phyloP scores from a whole-genome alignment of 352 stramenopile species.

The Globisporangium sylvaticum region DNA sequence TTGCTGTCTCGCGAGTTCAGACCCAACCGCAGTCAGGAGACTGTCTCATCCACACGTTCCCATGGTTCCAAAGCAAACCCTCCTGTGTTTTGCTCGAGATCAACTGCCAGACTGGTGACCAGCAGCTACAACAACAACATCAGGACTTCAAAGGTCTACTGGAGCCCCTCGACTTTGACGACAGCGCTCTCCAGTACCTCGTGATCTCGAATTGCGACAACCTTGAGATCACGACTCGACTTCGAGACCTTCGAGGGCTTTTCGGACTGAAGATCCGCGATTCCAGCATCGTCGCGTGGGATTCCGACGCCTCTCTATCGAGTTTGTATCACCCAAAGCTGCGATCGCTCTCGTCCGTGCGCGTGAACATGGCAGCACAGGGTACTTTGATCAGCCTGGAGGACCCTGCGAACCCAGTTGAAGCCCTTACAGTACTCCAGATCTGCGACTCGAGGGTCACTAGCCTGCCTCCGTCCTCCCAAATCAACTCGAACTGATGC shows the following conservation, averaged over 20 bases:
- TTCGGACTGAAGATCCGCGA: neutral
- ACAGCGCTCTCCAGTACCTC: neutral
- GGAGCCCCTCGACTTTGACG: neutral
- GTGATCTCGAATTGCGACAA: slow-evolving; percentile 6
- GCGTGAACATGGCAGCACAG: neutral
- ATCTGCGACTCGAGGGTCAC: neutral
- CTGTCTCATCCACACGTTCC: slow-evolving; percentile 3
- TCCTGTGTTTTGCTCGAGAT: slow-evolving; percentile 7
- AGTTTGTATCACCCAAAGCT: neutral
- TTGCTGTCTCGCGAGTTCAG: neutral
- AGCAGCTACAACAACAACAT: neutral
- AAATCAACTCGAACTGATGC: neutral
- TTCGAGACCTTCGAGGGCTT: slow-evolving; percentile 5
- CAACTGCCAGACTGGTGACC: neutral
- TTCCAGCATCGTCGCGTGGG: slow-evolving; percentile 1
- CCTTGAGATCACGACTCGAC: neutral
- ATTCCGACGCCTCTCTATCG: neutral
- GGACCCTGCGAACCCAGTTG: neutral
- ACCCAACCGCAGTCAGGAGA: neutral
- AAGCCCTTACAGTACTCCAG: neutral
- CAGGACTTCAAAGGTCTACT: slow-evolving; percentile 6
- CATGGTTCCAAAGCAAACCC: neutral
- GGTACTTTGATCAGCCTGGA: neutral
- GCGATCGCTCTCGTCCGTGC: neutral
- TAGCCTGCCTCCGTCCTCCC: neutral